Evolutionary conservation across 2,329 filamentous ascomycete species (phyloP), one percentile per base, ranked within the genome.

Genomic region (Paraphoma chrysanthemicola): DNA sequence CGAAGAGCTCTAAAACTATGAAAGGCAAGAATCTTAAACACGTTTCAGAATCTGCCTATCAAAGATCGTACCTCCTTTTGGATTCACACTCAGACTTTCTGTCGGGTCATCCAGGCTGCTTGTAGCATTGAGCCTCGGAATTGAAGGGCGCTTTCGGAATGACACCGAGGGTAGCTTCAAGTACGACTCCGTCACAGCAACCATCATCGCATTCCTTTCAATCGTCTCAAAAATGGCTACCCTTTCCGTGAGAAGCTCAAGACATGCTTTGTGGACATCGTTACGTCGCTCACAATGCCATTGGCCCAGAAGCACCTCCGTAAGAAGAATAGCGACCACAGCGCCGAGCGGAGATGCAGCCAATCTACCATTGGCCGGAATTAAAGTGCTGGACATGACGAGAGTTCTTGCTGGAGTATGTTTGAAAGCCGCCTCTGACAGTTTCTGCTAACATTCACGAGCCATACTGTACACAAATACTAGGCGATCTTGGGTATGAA

Each of bases 401-500:
- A 86, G 95, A 79, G 95, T 99, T 1, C 80, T 99, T 62, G 95
- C 95, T 61, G 95, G 95, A 54, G 94, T 97, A 82, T 79, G 90
- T 84, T 23, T 2, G 1, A 36, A 7, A 10, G 33, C 9, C 43
- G 48, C 1, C 12, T 16, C 9, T 10, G 0, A 7, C 4, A 16
- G 11, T 4, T 2, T 5, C 5, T 38, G 10, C 12, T 18, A 1
- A 9, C 36, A 7, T 6, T 2, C 31, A 54, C 12, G 70, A 98
- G 92, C 95, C 95, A 64, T 98, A 98, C 73, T 97, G 93, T 70
- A 98, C 95, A 38, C 95, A 99, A 77, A 97, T 99, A 51, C 80
- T 99, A 9, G 95, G 94, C 54, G 95, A 99, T 78, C 84, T 99
- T 67, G 95, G 95, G 94, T 97, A 87, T 76, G 56, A 65, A 44